phyloP scores from a whole-genome alignment of 345 rosid genomes.

The Syzygium grande region DNA sequence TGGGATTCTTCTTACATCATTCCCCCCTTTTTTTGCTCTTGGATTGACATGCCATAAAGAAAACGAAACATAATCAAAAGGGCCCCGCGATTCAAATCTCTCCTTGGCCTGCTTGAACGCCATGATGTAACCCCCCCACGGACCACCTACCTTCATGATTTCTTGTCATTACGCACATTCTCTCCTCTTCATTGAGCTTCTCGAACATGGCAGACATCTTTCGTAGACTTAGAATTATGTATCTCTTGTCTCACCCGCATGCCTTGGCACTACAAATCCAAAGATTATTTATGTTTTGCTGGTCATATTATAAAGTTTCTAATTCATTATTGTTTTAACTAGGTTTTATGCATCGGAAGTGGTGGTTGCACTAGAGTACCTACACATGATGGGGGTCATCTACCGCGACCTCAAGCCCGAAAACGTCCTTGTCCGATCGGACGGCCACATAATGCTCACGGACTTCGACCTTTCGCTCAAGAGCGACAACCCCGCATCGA shows the following conservation, averaged over 20 bases:
- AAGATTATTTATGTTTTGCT: neutral
- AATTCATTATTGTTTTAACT: neutral
- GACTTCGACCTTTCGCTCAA: constrained; percentile 63
- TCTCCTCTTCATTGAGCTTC: neutral
- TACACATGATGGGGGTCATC: constrained; percentile 60
- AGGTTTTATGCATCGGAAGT: constrained; percentile 59
- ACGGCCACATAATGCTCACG: constrained; percentile 68
- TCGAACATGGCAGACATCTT: neutral
- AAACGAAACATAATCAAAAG: neutral
- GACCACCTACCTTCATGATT: neutral
- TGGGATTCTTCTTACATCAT: neutral
- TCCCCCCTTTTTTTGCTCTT: neutral
- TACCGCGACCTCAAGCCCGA: constrained; percentile 67
- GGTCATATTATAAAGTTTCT: neutral
- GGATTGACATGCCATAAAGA: neutral
- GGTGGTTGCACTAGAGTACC: constrained; percentile 45
- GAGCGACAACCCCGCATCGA: constrained; percentile 23
- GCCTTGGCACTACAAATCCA: neutral
- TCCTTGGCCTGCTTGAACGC: neutral
- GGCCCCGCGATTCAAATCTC: neutral
- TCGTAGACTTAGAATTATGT: neutral
- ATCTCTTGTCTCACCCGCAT: neutral
- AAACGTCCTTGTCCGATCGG: constrained; percentile 48
- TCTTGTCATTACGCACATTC: neutral
- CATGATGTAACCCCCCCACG: neutral